phyloP scores from a whole-genome alignment of 257 asterid species.

The Solanum pennellii region DNA sequence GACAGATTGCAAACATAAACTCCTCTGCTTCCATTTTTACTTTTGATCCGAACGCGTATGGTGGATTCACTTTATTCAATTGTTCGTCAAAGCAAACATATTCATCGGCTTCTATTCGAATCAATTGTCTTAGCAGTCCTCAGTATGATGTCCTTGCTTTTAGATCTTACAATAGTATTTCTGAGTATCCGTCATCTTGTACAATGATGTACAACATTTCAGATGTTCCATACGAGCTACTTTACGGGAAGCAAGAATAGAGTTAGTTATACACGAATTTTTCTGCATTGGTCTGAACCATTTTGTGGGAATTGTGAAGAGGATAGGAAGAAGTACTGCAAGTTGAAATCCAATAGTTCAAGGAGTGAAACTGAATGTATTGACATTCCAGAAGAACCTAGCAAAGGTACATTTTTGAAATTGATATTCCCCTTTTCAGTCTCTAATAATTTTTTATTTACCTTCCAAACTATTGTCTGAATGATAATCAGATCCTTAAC shows the following conservation, averaged over 20 bases:
- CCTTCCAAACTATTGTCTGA: neutral
- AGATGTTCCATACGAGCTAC: conserved; percentile 11
- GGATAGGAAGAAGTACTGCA: conserved; percentile 28
- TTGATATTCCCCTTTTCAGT: neutral
- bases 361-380: conserved; percentile 38
- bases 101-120: neutral
- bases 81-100: neutral
- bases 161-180: conserved; percentile 10
- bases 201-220: conserved; percentile 49
- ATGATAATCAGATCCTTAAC: neutral
- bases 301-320: conserved; percentile 46
- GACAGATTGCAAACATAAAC: neutral
- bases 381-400: conserved; percentile 19
- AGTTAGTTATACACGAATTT: neutral
- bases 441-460: no score
- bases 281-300: conserved; percentile 43
- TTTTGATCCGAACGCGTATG: neutral
- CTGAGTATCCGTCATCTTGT: conserved; percentile 38
- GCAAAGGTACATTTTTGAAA: neutral
- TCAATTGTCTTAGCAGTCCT: conserved; percentile 31
- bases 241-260: conserved; percentile 10
- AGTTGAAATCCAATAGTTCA: conserved; percentile 28
- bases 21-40: neutral
- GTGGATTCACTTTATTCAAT: neutral
- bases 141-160: conserved; percentile 21